These are phyloP conservation scores for Myriosclerotinia duriaeana DNA, from an alignment of 2,329 filamentous ascomycete species.

Conservation along the genomic window DNA sequence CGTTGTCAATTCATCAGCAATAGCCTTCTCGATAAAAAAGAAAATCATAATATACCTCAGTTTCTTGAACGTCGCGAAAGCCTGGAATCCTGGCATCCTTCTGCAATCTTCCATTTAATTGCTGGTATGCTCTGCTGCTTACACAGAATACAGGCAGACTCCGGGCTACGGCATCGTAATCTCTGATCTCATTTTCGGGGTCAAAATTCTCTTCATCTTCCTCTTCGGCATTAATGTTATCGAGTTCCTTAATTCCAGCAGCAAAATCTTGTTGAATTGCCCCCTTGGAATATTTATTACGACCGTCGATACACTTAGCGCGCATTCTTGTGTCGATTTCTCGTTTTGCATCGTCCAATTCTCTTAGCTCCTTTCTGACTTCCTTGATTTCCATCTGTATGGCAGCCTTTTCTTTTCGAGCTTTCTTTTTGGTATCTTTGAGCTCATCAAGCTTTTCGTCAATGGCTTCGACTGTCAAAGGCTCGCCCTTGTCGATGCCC, in stretches of 20 bases:
- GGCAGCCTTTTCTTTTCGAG: conserved; percentile 38
- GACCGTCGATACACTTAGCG: conserved; percentile 50
- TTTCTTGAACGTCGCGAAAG: conserved; percentile 54
- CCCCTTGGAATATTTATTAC: conserved; percentile 56
- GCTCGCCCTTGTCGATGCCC: conserved; percentile 33
- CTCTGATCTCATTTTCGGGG: conserved; percentile 52
- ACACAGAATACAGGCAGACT: conserved; percentile 64
- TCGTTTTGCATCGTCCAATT: conserved; percentile 35
- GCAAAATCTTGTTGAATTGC: conserved; percentile 60
- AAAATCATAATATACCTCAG: conserved; percentile 44
- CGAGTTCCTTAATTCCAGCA: conserved; percentile 58
- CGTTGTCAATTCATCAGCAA: background rate
- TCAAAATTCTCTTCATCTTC: conserved; percentile 56
- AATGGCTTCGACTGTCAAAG: conserved; percentile 46
- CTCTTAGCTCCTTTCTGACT: conserved; percentile 42
- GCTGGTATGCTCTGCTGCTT: conserved; percentile 61
- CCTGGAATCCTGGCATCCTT: conserved; percentile 54
- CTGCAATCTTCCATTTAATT: conserved; percentile 54
- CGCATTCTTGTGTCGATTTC: conserved; percentile 42
- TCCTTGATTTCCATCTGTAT: conserved; percentile 43
- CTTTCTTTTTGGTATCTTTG: conserved; percentile 46
- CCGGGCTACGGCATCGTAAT: conserved; percentile 57
- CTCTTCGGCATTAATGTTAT: conserved; percentile 53
- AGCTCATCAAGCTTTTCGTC: conserved; percentile 47
- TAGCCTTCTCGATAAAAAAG: background rate